These are phyloP conservation scores for Zygosaccharomyces bailii DNA, from an alignment of 805 yeast species.

Conservation along the genomic window DNA sequence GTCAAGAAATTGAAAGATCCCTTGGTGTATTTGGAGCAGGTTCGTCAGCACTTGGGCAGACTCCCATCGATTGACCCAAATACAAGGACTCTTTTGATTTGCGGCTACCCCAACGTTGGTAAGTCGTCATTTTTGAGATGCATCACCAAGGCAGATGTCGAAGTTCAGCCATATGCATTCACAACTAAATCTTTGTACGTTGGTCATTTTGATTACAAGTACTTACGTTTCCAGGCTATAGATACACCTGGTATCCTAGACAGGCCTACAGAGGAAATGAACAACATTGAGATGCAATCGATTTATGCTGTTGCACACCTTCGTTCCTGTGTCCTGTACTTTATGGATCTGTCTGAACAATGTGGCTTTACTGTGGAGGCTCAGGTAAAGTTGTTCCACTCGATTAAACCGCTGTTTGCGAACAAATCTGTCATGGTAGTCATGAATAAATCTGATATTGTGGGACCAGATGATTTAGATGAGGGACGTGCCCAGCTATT, in stretches of 20 bases:
- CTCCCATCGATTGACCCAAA: slow-evolving; percentile 97
- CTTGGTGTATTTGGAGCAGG: slow-evolving; percentile 90
- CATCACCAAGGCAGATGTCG: slow-evolving; percentile 97
- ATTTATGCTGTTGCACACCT: slow-evolving; percentile 98
- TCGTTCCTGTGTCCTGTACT: slow-evolving; percentile 92
- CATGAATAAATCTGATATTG: slow-evolving; percentile 90
- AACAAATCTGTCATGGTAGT: slow-evolving; percentile 95
- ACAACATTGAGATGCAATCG: slow-evolving; percentile 98
- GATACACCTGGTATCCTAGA: slow-evolving; percentile 99
- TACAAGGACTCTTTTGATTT: slow-evolving; percentile 92
- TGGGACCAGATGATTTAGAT: slow-evolving; percentile 78
- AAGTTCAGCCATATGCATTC: slow-evolving; percentile 98
- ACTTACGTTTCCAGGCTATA: slow-evolving; percentile 95
- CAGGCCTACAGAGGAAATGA: slow-evolving; percentile 99
- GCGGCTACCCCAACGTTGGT: slow-evolving; percentile 99
- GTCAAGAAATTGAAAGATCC: slow-evolving; percentile 95
- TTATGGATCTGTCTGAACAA: slow-evolving; percentile 98
- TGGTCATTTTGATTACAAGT: slow-evolving; percentile 98
- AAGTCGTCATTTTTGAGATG: slow-evolving; percentile 91
- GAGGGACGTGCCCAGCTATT: slow-evolving; percentile 70
- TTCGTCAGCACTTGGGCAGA: slow-evolving; percentile 98
- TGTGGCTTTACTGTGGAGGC: slow-evolving; percentile 98
- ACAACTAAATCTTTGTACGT: slow-evolving; percentile 96
- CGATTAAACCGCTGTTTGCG: slow-evolving; percentile 95
- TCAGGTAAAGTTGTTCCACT: slow-evolving; percentile 94